These are phyloP conservation scores for Chlorencoelia australis DNA, from an alignment of 2,329 filamentous ascomycete genomes.

Conservation along the genomic window DNA sequence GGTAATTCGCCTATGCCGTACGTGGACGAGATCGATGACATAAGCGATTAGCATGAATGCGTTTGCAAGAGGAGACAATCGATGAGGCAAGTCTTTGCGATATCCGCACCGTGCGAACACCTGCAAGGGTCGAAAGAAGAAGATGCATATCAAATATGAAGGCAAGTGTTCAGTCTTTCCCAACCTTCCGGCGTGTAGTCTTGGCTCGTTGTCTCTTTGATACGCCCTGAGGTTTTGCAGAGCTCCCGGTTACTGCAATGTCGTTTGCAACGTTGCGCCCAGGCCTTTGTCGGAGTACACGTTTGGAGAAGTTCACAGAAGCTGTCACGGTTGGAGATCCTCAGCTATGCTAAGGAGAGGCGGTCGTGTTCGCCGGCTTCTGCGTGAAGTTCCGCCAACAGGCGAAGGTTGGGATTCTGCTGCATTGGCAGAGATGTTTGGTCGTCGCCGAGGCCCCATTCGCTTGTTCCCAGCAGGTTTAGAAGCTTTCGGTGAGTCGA, in stretches of 20 bases:
- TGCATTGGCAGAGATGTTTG: conserved; percentile 8
- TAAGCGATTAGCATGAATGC: not conserved
- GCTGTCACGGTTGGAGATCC: conserved; percentile 5
- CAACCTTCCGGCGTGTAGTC: conserved; percentile 4
- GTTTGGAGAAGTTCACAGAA: conserved; percentile 10
- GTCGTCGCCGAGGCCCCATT: conserved; percentile 7
- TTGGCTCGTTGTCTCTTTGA: conserved; percentile 13
- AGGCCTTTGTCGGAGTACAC: conserved; percentile 12
- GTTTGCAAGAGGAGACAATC: not conserved
- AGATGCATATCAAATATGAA: conserved; percentile 1
- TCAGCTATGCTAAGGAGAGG: conserved; percentile 10
- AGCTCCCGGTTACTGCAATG: conserved; percentile 9
- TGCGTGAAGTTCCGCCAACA: conserved; percentile 9
- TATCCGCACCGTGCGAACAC: not conserved
- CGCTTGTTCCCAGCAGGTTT: conserved; percentile 11
- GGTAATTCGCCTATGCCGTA: too few relatives aligned
- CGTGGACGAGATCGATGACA: not conserved
- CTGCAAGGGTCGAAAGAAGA: not conserved
- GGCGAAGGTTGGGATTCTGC: conserved; percentile 6
- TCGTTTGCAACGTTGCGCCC: conserved; percentile 11
- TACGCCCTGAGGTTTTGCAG: conserved; percentile 15
- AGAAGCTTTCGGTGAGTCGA: conserved; percentile 16
- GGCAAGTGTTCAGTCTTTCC: conserved; percentile 4
- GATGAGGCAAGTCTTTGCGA: not conserved
- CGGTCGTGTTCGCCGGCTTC: conserved; percentile 12